Percentiles rank a stretch among this genome's conserved stretches.
Conservation (phyloP, 2,329 filamentous ascomycete genomes). For the Pseudogymnoascus sp. region DNA sequence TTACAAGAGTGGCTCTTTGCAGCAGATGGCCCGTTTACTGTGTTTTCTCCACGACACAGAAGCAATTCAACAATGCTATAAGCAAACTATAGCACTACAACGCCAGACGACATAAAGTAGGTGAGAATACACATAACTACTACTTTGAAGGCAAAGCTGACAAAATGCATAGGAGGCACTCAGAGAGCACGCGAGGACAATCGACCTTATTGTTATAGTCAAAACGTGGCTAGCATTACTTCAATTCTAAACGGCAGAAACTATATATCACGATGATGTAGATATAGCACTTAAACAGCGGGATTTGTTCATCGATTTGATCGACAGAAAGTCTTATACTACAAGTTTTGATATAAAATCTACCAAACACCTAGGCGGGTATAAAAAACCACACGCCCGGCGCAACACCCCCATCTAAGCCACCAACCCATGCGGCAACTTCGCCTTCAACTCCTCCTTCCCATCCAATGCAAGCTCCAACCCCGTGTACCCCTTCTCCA, state of each 20-base stretch:
- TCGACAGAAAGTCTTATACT: no score
- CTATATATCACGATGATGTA: no score
- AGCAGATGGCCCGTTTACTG: not conserved
- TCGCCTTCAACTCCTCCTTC: not conserved
- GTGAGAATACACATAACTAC: no score
- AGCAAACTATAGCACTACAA: not conserved
- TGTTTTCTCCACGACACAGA: not conserved
- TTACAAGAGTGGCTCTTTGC: not conserved
- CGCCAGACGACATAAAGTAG: not conserved
- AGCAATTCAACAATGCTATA: not conserved
- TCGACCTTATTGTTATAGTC: no score
- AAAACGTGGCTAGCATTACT: no score
- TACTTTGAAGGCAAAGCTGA: no score
- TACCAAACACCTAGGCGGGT: not conserved
- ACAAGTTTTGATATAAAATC: no score
- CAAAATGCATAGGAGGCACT: no score
- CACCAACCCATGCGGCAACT: not conserved
- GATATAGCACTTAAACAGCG: no score
- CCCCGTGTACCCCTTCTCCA: not conserved
- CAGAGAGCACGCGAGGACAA: no score
- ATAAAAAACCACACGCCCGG: not conserved
- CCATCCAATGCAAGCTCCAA: not conserved
- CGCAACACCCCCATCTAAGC: not conserved
- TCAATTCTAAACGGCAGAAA: no score
- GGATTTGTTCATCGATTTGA: no score